phyloP scores from a whole-genome alignment of 2,329 filamentous ascomycete genomes.

The Fusarium dimerum region DNA sequence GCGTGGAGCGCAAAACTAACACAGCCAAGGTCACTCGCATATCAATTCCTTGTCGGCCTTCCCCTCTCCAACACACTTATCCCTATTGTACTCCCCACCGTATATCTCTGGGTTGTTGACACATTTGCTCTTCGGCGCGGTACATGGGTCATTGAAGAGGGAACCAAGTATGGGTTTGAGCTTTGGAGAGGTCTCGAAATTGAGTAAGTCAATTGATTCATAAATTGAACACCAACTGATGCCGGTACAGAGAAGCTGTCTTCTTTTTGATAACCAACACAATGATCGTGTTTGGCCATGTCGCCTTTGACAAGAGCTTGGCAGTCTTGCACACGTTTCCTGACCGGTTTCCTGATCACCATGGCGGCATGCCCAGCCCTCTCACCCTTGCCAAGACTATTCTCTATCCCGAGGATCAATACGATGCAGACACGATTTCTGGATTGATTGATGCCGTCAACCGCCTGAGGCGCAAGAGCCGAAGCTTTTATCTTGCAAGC shows the following conservation, averaged over 20 bases:
- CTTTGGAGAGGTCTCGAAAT: conserved; percentile 68
- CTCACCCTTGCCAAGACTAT: conserved; percentile 55
- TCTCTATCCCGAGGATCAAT: conserved; percentile 44
- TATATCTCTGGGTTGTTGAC: conserved; percentile 74
- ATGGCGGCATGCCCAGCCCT: conserved; percentile 44
- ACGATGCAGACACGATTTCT: conserved; percentile 57
- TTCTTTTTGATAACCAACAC: conserved; percentile 73
- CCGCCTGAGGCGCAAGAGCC: conserved; percentile 63
- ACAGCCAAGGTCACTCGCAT: conserved; percentile 60
- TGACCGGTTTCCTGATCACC: conserved; percentile 51
- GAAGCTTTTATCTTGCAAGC: conserved; percentile 74
- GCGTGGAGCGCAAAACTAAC: conserved; percentile 1
- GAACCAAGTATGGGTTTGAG: conserved; percentile 65
- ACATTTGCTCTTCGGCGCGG: conserved; percentile 66
- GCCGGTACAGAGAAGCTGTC: conserved; percentile 53
- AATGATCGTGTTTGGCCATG: conserved; percentile 68
- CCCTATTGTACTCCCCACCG: conserved; percentile 63
- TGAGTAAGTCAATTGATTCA: conserved; percentile 42
- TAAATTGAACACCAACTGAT: not conserved
- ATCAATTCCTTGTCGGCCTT: conserved; percentile 62
- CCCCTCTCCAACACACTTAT: conserved; percentile 58
- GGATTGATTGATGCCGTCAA: conserved; percentile 61
- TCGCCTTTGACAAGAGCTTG: conserved; percentile 69
- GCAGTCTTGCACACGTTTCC: conserved; percentile 67
- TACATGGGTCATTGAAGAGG: conserved; percentile 69